Conservation (phyloP, 768 basidiomycete genomes). For the Hygrocybe punicea region DNA sequence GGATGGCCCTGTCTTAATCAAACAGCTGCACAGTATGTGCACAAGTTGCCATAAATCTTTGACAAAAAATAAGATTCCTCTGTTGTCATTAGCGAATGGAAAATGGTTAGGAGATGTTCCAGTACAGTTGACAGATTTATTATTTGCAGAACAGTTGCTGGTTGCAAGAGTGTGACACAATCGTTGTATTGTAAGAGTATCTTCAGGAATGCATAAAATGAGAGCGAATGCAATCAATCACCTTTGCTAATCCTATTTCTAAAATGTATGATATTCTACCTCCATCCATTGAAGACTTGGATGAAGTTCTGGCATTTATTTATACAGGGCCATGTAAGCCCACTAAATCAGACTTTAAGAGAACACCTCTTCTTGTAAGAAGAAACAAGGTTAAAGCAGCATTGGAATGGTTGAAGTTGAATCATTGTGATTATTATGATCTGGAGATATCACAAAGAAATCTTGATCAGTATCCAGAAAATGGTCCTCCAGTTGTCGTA, state of each 20-base stretch:
- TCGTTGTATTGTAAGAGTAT: slow-evolving; percentile 28
- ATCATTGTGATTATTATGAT: slow-evolving; percentile 5
- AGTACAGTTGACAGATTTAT: slow-evolving; percentile 21
- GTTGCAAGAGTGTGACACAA: slow-evolving; percentile 28
- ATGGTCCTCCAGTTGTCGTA: slow-evolving; percentile 14
- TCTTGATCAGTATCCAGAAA: slow-evolving; percentile 13
- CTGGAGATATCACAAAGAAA: slow-evolving; percentile 18
- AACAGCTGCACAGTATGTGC: neutral
- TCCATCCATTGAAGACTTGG: slow-evolving; percentile 16
- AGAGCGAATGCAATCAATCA: slow-evolving; percentile 10
- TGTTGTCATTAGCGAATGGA: slow-evolving; percentile 10
- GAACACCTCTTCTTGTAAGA: slow-evolving; percentile 24
- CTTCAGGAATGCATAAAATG: slow-evolving; percentile 32
- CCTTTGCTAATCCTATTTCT: neutral
- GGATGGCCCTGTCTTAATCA: neutral
- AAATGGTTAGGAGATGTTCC: slow-evolving; percentile 35
- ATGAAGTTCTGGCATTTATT: slow-evolving; percentile 11
- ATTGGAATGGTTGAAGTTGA: neutral
- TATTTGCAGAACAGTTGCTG: slow-evolving; percentile 29
- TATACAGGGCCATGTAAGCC: slow-evolving; percentile 6
- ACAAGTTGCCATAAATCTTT: slow-evolving; percentile 25
- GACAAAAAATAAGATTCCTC: slow-evolving; percentile 24
- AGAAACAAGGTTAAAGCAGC: slow-evolving; percentile 12
- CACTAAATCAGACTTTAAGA: slow-evolving; percentile 10
- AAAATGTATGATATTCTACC: slow-evolving; percentile 22